Evolutionary conservation across 2,329 filamentous ascomycete species (phyloP), one percentile per base, ranked within the genome.

Genomic region (Metarhizium guizhouense): DNA sequence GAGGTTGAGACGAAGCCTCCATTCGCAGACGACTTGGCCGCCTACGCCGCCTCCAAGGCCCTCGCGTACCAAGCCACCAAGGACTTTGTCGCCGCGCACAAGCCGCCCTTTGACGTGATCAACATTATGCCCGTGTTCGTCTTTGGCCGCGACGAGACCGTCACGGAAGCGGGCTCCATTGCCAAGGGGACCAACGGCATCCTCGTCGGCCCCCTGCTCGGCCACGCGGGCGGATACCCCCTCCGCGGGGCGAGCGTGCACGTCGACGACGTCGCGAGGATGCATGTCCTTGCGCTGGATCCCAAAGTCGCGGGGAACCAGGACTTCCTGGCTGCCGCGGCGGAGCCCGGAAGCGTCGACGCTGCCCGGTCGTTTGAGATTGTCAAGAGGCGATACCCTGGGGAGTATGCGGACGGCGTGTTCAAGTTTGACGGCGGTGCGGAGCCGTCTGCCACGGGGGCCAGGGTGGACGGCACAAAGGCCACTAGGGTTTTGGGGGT

Each of bases 361-460:
- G 76, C 72, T 73, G 69, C 71, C 48, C 70, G 73, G 29, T 65
- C 68, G 0, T 68, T 70, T 48, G 66, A 67, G 18, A 71, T 75
- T 51, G 71, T 69, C 4, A 63, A 66, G 49, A 57, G 63, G 20
- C 60, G 60, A 32, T 75, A 34, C 34, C 54, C 57, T 5, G 54
- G 42, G 11, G 53, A 58, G n/a, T 59, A 58, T 16, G 42, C 56
- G 1, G 57, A 61, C 6, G 62, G 61, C 10, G 50, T 60, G 14
- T 60, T 62, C 38, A 53, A 55, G 6, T 47, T 63, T 42, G 56
- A 58, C 14, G 48, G 54, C 1, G 51, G 50, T 32, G 42, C 55
- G 13, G 47, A 30, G 30, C 57, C 49, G 3, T 25, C 25, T 30
- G 59, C 54, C 51, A 40, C 42, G 45, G 38, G 16, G 48, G 55